Evolutionary conservation across 805 yeast species (phyloP).

Genomic region (Cyberlindnera lachancei): DNA sequence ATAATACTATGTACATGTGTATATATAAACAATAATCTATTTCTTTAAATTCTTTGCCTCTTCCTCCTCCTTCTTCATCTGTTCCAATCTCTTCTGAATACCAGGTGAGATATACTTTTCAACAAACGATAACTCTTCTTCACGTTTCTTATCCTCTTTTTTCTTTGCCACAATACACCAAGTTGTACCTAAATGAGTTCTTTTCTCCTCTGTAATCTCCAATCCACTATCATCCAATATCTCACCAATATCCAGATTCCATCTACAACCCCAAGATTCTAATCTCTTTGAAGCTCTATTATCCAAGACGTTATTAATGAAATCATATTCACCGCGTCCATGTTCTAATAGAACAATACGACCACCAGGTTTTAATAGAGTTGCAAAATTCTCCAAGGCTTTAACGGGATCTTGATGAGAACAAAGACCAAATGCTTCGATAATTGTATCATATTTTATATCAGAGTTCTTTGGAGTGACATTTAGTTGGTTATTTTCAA

Average conservation of each 20-base stretch:
- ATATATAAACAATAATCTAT: conserved; percentile 2
- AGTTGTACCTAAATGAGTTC: conserved; percentile 88
- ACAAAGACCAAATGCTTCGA: conserved; percentile 93
- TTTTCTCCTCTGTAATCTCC: conserved; percentile 69
- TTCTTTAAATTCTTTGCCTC: background rate
- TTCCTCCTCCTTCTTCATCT: conserved; percentile 10
- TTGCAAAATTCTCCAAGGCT: conserved; percentile 68
- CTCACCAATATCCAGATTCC: conserved; percentile 93
- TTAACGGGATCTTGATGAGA: conserved; percentile 90
- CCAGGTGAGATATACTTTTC: conserved; percentile 41
- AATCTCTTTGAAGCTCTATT: conserved; percentile 76
- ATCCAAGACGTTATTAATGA: conserved; percentile 75
- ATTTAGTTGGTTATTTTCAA: conserved; percentile 19
- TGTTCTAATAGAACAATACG: conserved; percentile 84
- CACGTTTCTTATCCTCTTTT: conserved; percentile 53
- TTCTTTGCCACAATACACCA: conserved; percentile 76
- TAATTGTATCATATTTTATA: conserved; percentile 79
- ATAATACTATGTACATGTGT: conserved; percentile 3
- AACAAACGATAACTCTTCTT: conserved; percentile 39
- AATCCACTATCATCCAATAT: conserved; percentile 77
- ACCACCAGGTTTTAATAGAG: conserved; percentile 81
- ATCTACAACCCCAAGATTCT: conserved; percentile 93
- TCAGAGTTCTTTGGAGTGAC: conserved; percentile 20
- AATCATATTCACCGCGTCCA: conserved; percentile 77
- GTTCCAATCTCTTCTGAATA: conserved; percentile 22